Conservation (phyloP, 371 early-diverging fungal species). For the Amoeboaphelidium protococcarum region DNA sequence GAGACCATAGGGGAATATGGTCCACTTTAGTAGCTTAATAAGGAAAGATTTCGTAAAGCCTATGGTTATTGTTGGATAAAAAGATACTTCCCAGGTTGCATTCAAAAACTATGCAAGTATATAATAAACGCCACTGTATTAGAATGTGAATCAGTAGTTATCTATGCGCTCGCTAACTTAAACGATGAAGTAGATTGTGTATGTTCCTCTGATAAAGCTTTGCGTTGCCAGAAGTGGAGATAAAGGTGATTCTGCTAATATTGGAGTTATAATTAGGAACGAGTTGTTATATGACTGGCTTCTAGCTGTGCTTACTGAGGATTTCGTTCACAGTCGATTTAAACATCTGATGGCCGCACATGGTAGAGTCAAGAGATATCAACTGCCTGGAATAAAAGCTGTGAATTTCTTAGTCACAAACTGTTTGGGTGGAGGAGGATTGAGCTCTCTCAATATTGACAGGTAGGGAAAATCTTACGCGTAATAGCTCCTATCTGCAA, state of each 20-base stretch:
- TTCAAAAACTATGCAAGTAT: no score
- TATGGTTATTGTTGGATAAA: constrained; percentile 15
- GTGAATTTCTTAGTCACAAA: constrained; percentile 41
- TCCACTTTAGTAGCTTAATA: constrained; percentile 31
- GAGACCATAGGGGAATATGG: constrained; percentile 28
- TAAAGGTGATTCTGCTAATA: constrained; percentile 39
- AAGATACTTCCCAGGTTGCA: no score
- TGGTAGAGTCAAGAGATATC: constrained; percentile 30
- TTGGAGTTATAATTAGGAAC: constrained; percentile 37
- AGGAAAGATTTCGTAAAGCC: constrained; percentile 23
- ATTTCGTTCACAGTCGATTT: constrained; percentile 27
- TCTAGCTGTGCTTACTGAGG: constrained; percentile 13
- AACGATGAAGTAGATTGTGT: constrained; percentile 11
- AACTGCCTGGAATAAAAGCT: constrained; percentile 28
- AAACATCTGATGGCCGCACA: constrained; percentile 21
- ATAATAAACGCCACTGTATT: no score
- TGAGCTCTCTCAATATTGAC: constrained; percentile 32
- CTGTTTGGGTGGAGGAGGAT: constrained; percentile 36
- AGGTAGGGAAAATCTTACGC: constrained; percentile 48
- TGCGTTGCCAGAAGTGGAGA: constrained; percentile 44
- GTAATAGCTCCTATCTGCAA: constrained; percentile 25
- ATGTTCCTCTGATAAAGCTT: constrained; percentile 24
- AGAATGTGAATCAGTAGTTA: no score
- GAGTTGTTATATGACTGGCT: constrained; percentile 23
- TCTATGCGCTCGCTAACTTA: no score